A percentile compares a stretch with the other conserved stretches of the same genome.
Evolutionary conservation across 257 asterid genomes (phyloP).

Genomic region (Capsicum baccatum): DNA sequence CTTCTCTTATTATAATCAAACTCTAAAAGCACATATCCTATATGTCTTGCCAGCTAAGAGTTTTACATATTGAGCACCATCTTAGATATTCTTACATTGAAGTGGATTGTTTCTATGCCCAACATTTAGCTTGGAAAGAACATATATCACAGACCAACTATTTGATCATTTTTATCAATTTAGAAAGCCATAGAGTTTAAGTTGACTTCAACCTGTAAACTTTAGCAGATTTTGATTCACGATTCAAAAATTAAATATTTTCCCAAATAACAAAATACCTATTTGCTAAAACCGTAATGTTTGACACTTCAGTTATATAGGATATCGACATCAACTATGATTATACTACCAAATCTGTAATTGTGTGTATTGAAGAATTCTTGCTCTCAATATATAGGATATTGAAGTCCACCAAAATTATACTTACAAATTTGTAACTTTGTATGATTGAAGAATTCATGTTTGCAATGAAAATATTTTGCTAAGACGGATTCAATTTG

Average conservation of each 20-base stretch:
- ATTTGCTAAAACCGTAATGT: constrained; percentile 13
- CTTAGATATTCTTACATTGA: not conserved
- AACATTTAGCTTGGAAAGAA: not conserved
- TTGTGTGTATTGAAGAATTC: not conserved
- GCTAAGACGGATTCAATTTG: not conserved
- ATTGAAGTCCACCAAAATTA: not conserved
- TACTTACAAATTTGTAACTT: not conserved
- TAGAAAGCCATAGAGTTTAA: not conserved
- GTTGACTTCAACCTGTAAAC: not conserved
- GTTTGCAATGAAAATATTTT: not conserved
- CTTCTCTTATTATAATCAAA: not conserved
- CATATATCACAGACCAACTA: not conserved
- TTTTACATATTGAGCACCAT: not conserved
- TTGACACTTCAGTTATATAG: not conserved
- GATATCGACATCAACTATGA: not conserved
- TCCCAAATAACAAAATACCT: constrained; percentile 13
- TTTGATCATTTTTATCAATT: constrained; percentile 6
- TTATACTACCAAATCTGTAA: not conserved
- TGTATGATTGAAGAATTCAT: not conserved
- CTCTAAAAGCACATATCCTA: not conserved
- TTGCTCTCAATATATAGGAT: not conserved
- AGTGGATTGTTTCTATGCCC: not conserved
- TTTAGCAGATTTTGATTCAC: not conserved
- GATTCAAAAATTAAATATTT: constrained; percentile 9
- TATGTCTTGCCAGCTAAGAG: not conserved